phyloP scores from a whole-genome alignment of 2,329 filamentous ascomycete genomes.

The Ceratocystis papillata region DNA sequence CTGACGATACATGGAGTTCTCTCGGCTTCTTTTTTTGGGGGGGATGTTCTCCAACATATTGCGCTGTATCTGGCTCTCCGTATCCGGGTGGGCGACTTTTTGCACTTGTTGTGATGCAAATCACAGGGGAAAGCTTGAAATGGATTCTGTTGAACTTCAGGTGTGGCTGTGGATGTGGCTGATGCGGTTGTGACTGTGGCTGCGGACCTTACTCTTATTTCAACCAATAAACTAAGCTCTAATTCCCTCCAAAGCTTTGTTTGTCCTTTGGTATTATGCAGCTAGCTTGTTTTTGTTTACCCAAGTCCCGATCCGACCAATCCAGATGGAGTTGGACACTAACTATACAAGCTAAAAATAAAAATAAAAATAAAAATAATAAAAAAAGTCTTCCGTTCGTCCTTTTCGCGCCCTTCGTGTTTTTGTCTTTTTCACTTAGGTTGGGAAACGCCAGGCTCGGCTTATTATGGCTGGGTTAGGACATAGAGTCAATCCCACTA shows the following conservation, averaged over 20 bases:
- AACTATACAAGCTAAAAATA: neutral
- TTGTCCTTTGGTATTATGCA: no score
- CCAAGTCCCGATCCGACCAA: neutral
- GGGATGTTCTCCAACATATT: neutral
- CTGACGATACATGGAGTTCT: conserved; percentile 11
- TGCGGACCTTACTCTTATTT: neutral
- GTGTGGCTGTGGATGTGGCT: neutral
- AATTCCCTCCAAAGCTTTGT: no score
- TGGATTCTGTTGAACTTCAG: neutral
- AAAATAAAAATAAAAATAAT: no score
- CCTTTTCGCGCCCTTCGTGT: neutral
- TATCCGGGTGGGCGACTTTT: neutral
- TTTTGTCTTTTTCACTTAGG: neutral
- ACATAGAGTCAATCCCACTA: conserved; percentile 1
- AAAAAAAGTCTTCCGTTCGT: conserved; percentile 6
- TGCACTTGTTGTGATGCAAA: neutral
- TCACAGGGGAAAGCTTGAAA: no score
- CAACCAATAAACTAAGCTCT: neutral
- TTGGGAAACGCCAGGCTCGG: neutral
- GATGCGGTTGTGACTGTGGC: neutral
- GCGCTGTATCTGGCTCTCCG: conserved; percentile 10
- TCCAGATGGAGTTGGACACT: no score
- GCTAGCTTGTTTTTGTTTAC: neutral
- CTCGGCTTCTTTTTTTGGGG: conserved; percentile 4
- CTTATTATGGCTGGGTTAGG: conserved; percentile 5